Conservation (phyloP, 257 asterid genomes). For the Dorcoceras hygrometricum region DNA sequence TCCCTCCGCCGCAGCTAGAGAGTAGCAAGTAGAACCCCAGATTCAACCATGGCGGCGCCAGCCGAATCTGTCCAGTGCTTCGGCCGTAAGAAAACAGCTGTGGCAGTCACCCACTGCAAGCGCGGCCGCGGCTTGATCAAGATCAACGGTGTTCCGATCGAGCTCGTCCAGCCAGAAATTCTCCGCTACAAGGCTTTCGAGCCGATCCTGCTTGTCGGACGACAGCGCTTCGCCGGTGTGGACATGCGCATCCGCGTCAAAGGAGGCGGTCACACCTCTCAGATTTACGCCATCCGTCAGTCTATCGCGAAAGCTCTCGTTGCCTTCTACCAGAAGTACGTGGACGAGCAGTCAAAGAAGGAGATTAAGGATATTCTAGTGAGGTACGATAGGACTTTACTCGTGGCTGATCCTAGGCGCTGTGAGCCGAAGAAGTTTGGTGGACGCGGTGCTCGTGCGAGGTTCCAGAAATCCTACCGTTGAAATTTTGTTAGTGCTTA, state of each 20-base stretch:
- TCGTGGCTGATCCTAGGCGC: slow-evolving; percentile 85
- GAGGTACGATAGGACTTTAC: slow-evolving; percentile 70
- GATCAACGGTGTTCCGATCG: slow-evolving; percentile 77
- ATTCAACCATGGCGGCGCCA: slow-evolving; percentile 41
- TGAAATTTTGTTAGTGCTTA: slow-evolving; percentile 25
- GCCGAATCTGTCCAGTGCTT: slow-evolving; percentile 66
- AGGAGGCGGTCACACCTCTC: slow-evolving; percentile 80
- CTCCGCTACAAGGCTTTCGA: slow-evolving; percentile 79
- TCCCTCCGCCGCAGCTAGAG: slow-evolving; percentile 19
- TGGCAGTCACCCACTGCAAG: slow-evolving; percentile 81
- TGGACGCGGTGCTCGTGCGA: slow-evolving; percentile 90
- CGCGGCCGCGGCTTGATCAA: slow-evolving; percentile 72
- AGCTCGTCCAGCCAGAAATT: slow-evolving; percentile 72
- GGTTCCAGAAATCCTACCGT: slow-evolving; percentile 84
- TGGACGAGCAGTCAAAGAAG: slow-evolving; percentile 75
- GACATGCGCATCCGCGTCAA: slow-evolving; percentile 84
- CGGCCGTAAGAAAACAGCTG: slow-evolving; percentile 79
- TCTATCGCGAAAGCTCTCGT: slow-evolving; percentile 74
- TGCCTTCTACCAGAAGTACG: slow-evolving; percentile 75
- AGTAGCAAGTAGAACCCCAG: not conserved
- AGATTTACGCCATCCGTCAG: slow-evolving; percentile 79
- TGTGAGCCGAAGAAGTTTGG: slow-evolving; percentile 94
- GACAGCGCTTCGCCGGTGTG: slow-evolving; percentile 67
- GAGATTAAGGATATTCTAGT: slow-evolving; percentile 76
- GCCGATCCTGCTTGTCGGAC: slow-evolving; percentile 68